phyloP scores from a whole-genome alignment of 2,329 filamentous ascomycete genomes.

The Eutypa lata region DNA sequence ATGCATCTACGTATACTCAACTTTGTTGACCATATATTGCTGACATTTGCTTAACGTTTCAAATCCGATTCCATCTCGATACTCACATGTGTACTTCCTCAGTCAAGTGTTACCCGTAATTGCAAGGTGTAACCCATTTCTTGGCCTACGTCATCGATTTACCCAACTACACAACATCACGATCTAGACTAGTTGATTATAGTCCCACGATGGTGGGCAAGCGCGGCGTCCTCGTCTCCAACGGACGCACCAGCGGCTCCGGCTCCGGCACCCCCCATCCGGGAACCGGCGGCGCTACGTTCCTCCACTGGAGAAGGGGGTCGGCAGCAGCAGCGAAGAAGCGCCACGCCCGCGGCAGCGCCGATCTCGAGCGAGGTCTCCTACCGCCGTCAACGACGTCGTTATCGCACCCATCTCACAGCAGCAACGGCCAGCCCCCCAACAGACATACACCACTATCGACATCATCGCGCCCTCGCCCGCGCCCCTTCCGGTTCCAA shows the following conservation, averaged over 20 bases:
- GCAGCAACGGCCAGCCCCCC: too few species aligned
- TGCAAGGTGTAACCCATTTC: too few species aligned
- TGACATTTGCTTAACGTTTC: too few species aligned
- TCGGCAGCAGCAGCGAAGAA: background rate
- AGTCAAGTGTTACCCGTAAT: too few species aligned
- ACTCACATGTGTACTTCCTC: too few species aligned
- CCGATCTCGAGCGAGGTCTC: conserved; percentile 7
- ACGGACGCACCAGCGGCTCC: too few species aligned
- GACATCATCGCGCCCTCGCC: conserved; percentile 3
- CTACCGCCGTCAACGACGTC: too few species aligned
- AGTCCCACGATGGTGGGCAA: conserved; percentile 8
- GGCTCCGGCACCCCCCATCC: too few species aligned
- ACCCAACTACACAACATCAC: background rate
- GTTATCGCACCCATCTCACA: too few species aligned
- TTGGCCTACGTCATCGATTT: background rate
- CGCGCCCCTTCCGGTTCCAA: conserved; percentile 4
- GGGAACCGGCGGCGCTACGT: background rate
- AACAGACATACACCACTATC: background rate
- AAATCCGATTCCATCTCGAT: too few species aligned
- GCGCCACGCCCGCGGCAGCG: background rate
- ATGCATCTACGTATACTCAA: too few species aligned
- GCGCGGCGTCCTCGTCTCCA: conserved; percentile 1
- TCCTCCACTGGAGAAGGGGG: background rate
- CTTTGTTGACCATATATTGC: too few species aligned
- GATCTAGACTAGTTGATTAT: background rate